phyloP scores from a whole-genome alignment of 73 alveolate species.

The Paramecium primaurelia region DNA sequence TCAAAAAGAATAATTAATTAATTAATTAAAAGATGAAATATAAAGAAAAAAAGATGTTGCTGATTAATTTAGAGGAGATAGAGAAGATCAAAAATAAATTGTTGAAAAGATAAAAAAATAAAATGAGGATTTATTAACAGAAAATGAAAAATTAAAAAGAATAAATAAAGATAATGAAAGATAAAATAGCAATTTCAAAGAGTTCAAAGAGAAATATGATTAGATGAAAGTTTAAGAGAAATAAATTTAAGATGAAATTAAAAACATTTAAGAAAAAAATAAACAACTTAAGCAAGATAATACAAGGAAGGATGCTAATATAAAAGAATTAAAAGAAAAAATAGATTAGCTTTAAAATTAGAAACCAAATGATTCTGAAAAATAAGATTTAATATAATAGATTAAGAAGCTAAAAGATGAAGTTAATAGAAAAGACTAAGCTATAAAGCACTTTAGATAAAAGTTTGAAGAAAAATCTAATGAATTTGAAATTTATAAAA shows the following conservation, averaged over 20 bases:
- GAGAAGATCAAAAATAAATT: neutral
- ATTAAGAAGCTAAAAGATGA: constrained; percentile 17
- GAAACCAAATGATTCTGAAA: constrained; percentile 42
- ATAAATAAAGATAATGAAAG: neutral
- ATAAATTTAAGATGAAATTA: neutral
- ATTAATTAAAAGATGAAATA: constrained; percentile 9
- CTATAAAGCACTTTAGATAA: constrained; percentile 12
- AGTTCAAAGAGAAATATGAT: constrained; percentile 37
- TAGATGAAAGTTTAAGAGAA: constrained; percentile 15
- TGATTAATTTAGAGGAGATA: constrained; percentile 35
- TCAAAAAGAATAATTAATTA: neutral
- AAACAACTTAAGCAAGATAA: neutral
- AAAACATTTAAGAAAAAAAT: neutral
- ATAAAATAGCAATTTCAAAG: neutral
- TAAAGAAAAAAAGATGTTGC: constrained; percentile 34
- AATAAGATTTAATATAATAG: neutral
- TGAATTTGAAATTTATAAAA: neutral
- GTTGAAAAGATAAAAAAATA: neutral
- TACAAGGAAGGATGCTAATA: neutral
- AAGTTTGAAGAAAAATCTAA: constrained; percentile 25
- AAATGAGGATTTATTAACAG: neutral
- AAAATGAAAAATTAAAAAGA: constrained; percentile 17
- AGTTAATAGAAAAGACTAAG: neutral
- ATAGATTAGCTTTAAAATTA: neutral
- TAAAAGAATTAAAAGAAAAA: constrained; percentile 23